Conservation (phyloP, 2,329 filamentous ascomycete genomes). For the Hypocreales sp. region DNA sequence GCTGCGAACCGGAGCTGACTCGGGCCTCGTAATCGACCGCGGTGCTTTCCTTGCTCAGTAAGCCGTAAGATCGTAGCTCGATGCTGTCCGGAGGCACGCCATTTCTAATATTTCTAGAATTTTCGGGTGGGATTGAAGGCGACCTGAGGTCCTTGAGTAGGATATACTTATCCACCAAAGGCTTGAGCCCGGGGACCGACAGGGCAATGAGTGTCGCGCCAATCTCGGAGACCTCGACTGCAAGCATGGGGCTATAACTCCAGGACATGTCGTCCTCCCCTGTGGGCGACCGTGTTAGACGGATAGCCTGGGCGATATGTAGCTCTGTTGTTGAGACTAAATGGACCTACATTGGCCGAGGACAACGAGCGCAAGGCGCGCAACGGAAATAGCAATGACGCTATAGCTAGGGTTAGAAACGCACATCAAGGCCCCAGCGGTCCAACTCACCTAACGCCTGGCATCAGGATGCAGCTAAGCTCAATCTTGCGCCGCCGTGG, state of each 20-base stretch:
- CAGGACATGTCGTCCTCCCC: slow-evolving; percentile 30
- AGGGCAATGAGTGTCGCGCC: slow-evolving; percentile 33
- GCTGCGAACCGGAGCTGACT: too few species aligned
- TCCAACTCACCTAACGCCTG: slow-evolving; percentile 27
- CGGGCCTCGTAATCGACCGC: too few species aligned
- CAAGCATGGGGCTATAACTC: slow-evolving; percentile 33
- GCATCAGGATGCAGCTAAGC: slow-evolving; percentile 29
- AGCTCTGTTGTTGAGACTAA: too few species aligned
- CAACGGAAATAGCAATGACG: slow-evolving; percentile 30
- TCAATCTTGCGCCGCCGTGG: slow-evolving; percentile 27
- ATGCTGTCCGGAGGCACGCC: too few species aligned
- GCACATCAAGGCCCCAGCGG: too few species aligned
- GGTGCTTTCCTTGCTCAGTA: too few species aligned
- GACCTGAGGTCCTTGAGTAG: slow-evolving; percentile 11
- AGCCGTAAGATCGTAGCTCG: too few species aligned
- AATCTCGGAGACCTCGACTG: slow-evolving; percentile 32
- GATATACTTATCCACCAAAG: slow-evolving; percentile 22
- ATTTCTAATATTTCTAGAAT: too few species aligned
- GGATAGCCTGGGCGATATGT: too few species aligned
- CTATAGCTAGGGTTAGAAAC: too few species aligned
- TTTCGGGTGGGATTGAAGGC: too few species aligned
- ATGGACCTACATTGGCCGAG: slow-evolving; percentile 25
- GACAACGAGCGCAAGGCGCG: slow-evolving; percentile 30
- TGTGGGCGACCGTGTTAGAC: too few species aligned
- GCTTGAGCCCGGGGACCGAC: slow-evolving; percentile 33